These are phyloP conservation scores for Arthroderma uncinatum DNA, from an alignment of 2,329 filamentous ascomycete species.

Conservation along the genomic window DNA sequence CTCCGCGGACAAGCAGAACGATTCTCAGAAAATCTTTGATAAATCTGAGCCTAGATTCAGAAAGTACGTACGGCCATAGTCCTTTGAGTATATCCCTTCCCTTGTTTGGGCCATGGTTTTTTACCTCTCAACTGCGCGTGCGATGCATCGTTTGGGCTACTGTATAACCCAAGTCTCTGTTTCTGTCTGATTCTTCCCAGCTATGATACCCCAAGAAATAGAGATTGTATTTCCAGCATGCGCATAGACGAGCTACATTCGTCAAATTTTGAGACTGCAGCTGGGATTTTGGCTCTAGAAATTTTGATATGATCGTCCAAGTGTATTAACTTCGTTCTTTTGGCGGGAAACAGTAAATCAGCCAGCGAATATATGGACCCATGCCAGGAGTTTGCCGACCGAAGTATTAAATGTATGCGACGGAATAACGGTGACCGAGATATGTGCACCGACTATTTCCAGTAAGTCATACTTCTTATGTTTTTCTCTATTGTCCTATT, in stretches of 20 bases:
- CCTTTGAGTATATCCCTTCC: background rate
- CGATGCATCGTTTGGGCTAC: background rate
- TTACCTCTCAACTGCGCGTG: background rate
- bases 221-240: background rate
- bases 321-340: background rate
- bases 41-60: constrained; percentile 52
- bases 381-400: constrained; percentile 80
- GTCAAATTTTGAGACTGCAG: background rate
- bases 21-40: constrained; percentile 46
- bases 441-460: constrained; percentile 94
- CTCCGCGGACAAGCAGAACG: constrained; percentile 14
- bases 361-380: constrained; percentile 89
- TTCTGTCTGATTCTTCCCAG: background rate
- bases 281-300: background rate
- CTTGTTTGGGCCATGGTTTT: background rate
- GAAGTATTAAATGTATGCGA: constrained; percentile 77
- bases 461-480: constrained; percentile 47
- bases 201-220: background rate
- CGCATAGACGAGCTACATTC: background rate
- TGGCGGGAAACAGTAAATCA: constrained; percentile 52
- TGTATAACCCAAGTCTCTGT: too few species aligned
- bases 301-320: background rate
- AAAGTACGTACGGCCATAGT: constrained; percentile 37
- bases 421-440: constrained; percentile 74
- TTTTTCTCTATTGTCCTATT: constrained; percentile 2